Evolutionary conservation across 148 eudicot genomes (phyloP), one percentile per base, ranked within the genome.

Genomic region (Diospyros kaki): DNA sequence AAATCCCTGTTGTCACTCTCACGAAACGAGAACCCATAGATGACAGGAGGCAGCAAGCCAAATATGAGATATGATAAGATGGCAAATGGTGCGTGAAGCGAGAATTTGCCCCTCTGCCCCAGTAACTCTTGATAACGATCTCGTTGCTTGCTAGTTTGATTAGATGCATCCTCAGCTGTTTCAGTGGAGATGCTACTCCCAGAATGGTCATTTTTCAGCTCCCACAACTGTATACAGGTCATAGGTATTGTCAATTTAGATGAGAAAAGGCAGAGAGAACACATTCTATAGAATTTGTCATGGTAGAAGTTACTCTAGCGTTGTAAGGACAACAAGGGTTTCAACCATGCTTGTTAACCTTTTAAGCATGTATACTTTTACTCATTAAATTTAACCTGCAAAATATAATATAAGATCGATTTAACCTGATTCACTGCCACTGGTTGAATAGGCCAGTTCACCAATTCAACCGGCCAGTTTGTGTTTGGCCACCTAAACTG

Each of bases 41-140:
- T 60, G 1, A 84, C 74, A 0, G 96, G 96, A 43, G 93, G 87
- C 43, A 80, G 52, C 7, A 80, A 73, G 54, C 88, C 88, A 42
- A 82, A 85, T n/a, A 80, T 54, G 6, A 80, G 67, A 68, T 69
- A 86, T 42, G 84, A 83, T 50, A 85, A 41, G 14, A 86, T 11
- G n/a, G 75, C 76, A 38, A 80, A 51, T 6, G 76, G 75, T 18
- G 75, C 75, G 15, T 83, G 86, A 2, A 78, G 65, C 58, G 91
- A 87, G 41, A 89, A 55, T 2, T 55, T 55, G 82, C 54, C 81
- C 73, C 46, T 81, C 46, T 50, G 60, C 66, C 89, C 86, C 10
- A 81, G 75, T 43, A 66, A 53, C 58, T 76, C 75, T 67, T 71
- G 17, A 72, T 83, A 76, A 17, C 69, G 41, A 40, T 80, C 81